phyloP scores from a whole-genome alignment of 148 eudicot species.

The Vaccinium darrowii region DNA sequence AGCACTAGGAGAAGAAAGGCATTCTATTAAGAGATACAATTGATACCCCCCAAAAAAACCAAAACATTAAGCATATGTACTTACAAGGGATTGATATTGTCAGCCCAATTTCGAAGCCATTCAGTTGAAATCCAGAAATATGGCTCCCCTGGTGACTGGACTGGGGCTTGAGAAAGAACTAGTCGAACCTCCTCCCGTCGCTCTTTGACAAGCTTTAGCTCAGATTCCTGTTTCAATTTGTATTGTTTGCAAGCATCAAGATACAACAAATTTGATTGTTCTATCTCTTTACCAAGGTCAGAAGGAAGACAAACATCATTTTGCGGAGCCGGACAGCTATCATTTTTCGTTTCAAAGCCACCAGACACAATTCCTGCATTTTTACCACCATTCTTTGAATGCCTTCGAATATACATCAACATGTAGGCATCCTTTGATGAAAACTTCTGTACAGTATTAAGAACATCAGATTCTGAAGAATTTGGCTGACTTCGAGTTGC shows the following conservation, averaged over 20 bases:
- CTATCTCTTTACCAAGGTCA: constrained; percentile 72
- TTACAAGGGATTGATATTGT: constrained; percentile 57
- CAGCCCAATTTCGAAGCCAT: constrained; percentile 98
- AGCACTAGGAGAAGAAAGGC: constrained; percentile 10
- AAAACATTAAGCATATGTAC: constrained; percentile 21
- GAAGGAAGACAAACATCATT: constrained; percentile 52
- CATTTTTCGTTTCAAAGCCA: constrained; percentile 30
- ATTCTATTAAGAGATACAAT: background rate
- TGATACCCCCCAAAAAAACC: background rate
- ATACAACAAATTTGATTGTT: constrained; percentile 50
- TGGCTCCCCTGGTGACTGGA: constrained; percentile 55
- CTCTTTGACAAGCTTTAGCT: constrained; percentile 59
- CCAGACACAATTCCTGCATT: constrained; percentile 27
- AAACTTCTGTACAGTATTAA: constrained; percentile 47
- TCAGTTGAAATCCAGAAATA: constrained; percentile 87
- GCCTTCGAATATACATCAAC: constrained; percentile 81
- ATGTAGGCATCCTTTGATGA: constrained; percentile 97
- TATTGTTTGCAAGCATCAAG: constrained; percentile 61
- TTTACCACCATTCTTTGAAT: constrained; percentile 36
- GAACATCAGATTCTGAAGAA: constrained; percentile 25
- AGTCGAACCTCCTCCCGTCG: constrained; percentile 86
- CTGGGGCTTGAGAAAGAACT: constrained; percentile 83
- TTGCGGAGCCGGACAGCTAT: constrained; percentile 24
- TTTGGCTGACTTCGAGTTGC: constrained; percentile 33
- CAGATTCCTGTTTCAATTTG: constrained; percentile 57